A percentile compares a stretch with the other conserved stretches of the same genome.
Evolutionary conservation across 805 yeast species (phyloP).

Genomic region (Candida namnaoensis): DNA sequence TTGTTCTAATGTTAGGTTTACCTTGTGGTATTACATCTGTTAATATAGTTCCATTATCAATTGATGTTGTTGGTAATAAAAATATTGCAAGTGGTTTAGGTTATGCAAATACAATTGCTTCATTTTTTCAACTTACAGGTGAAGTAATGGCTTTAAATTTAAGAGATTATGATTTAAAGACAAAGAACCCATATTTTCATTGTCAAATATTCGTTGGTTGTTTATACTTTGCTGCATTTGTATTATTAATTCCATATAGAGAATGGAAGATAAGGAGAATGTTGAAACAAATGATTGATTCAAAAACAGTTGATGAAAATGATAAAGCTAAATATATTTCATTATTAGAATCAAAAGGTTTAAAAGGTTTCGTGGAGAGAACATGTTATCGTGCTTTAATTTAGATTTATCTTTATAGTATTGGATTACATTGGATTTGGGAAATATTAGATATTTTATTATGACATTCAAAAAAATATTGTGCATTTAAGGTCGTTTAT

Average conservation of each 20-base stretch:
- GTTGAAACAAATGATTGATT: conserved; percentile 15
- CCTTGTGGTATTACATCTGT: conserved; percentile 37
- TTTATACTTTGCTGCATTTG: conserved; percentile 31
- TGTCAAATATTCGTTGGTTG: conserved; percentile 55
- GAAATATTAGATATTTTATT: too few species aligned
- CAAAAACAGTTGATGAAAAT: conserved; percentile 1
- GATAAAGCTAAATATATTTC: neutral
- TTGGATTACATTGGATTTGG: too few species aligned
- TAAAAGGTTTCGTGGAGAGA: too few species aligned
- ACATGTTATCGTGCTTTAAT: too few species aligned
- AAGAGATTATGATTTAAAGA: conserved; percentile 17
- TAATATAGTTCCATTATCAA: conserved; percentile 28
- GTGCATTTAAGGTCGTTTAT: too few species aligned
- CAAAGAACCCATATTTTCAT: conserved; percentile 39
- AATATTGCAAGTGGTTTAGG: conserved; percentile 30
- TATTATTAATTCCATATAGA: conserved; percentile 38
- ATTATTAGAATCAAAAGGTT: too few species aligned
- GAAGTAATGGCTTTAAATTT: conserved; percentile 50
- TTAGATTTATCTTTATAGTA: too few species aligned
- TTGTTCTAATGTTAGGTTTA: conserved; percentile 34
- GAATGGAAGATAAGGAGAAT: conserved; percentile 40
- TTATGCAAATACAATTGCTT: conserved; percentile 21
- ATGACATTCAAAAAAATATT: too few species aligned
- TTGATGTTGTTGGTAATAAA: conserved; percentile 29
- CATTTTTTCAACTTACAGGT: conserved; percentile 30